phyloP scores from a whole-genome alignment of 176 grass and related monocot genomes.

The Echinochloa phyllopogon region DNA sequence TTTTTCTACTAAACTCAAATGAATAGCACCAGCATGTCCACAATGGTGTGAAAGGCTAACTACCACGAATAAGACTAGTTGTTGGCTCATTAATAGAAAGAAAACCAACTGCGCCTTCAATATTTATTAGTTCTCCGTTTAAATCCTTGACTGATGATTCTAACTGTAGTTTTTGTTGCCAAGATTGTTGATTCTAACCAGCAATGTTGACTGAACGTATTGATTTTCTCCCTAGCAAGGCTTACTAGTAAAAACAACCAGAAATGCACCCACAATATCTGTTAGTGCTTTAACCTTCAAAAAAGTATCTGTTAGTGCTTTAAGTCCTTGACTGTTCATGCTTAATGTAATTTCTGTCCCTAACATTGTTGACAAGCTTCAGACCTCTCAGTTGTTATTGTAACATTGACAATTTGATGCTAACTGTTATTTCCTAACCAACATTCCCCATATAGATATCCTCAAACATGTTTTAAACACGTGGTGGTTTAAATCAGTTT shows the following conservation, averaged over 20 bases:
- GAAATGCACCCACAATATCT: too few species aligned
- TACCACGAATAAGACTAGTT: conserved; percentile 4
- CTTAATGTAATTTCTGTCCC: too few species aligned
- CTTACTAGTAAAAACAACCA: too few species aligned
- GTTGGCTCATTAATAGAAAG: conserved; percentile 13
- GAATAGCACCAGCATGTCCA: neutral
- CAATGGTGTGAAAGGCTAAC: conserved; percentile 25
- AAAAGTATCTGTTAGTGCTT: too few species aligned
- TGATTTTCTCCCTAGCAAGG: neutral
- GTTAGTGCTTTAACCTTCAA: too few species aligned
- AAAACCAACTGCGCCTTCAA: neutral
- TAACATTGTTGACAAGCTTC: too few species aligned
- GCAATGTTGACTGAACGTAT: neutral
- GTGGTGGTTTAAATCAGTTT: conserved; percentile 1
- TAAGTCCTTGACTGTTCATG: too few species aligned
- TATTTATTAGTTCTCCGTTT: neutral
- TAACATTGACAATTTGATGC: too few species aligned
- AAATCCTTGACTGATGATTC: neutral
- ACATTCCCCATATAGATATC: neutral
- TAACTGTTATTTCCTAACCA: too few species aligned
- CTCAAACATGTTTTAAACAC: neutral
- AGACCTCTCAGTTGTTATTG: too few species aligned
- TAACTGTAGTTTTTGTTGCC: neutral
- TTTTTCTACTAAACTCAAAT: conserved; percentile 3
- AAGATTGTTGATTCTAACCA: neutral